A percentile compares a stretch with the other conserved stretches of the same genome.
Conservation (phyloP, 2,329 filamentous ascomycete species). For the Didymella keratinophila region DNA sequence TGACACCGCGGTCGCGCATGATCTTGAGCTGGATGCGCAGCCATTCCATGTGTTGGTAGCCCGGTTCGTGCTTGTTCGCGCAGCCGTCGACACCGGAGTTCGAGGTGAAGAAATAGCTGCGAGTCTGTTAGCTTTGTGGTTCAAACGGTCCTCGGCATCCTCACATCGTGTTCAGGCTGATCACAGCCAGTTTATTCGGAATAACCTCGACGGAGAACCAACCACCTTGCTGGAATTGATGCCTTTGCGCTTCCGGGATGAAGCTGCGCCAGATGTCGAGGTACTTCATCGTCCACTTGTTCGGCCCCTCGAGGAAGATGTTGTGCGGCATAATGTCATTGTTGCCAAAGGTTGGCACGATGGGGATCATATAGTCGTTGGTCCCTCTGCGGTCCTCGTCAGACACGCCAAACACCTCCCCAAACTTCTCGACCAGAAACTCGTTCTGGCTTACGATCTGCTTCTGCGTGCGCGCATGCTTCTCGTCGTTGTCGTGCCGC, state of each 20-base stretch:
- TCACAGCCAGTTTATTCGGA: slow-evolving; percentile 81
- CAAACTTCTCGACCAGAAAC: slow-evolving; percentile 77
- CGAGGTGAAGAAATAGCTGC: slow-evolving; percentile 84
- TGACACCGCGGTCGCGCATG: slow-evolving; percentile 84
- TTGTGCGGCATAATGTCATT: slow-evolving; percentile 98
- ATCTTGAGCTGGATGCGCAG: slow-evolving; percentile 86
- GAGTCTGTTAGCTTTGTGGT: neutral
- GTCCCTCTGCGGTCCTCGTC: slow-evolving; percentile 57
- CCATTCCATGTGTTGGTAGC: slow-evolving; percentile 97
- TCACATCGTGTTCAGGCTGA: slow-evolving; percentile 90
- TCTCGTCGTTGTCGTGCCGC: slow-evolving; percentile 86
- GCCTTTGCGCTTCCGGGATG: slow-evolving; percentile 90
- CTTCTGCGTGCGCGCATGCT: slow-evolving; percentile 74
- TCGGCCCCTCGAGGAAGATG: slow-evolving; percentile 85
- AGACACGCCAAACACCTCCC: slow-evolving; percentile 69
- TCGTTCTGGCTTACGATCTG: slow-evolving; percentile 83
- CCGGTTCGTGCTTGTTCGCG: slow-evolving; percentile 77
- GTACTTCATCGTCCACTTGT: slow-evolving; percentile 82
- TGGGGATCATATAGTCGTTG: slow-evolving; percentile 72
- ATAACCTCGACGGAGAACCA: slow-evolving; percentile 97
- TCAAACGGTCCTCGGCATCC: slow-evolving; percentile 1
- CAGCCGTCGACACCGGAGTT: slow-evolving; percentile 96
- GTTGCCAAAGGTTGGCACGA: slow-evolving; percentile 92
- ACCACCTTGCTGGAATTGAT: slow-evolving; percentile 89
- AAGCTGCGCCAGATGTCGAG: slow-evolving; percentile 82